Percentiles rank a stretch among this genome's conserved stretches.
These are phyloP conservation scores for Taphrina confusa DNA, from an alignment of 1,139 yeast genomes.

Conservation along the genomic window DNA sequence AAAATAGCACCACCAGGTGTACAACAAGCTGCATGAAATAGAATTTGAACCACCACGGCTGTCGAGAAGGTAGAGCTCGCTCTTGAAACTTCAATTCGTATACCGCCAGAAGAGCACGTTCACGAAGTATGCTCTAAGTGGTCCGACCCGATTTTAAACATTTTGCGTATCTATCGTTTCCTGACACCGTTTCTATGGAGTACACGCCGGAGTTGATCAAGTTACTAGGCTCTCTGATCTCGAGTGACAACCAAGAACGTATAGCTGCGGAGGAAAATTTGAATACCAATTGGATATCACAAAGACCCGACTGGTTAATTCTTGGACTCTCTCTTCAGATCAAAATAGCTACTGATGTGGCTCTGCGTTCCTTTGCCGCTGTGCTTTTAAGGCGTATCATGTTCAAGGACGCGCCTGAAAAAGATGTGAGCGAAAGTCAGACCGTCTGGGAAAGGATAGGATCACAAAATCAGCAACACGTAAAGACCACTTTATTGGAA, in stretches of 20 bases:
- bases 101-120: too few species aligned
- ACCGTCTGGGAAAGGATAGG: conserved; percentile 64
- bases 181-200: too few species aligned
- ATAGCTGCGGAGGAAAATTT: conserved; percentile 74
- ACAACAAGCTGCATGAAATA: too few species aligned
- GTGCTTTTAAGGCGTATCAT: conserved; percentile 87
- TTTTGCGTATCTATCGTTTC: too few species aligned
- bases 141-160: too few species aligned
- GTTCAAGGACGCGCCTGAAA: conserved; percentile 62
- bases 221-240: conserved; percentile 67
- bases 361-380: conserved; percentile 66
- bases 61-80: too few species aligned
- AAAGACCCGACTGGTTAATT: conserved; percentile 65
- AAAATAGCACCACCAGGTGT: too few species aligned
- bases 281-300: conserved; percentile 67
- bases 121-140: too few species aligned
- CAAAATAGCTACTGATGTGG: conserved; percentile 43
- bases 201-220: conserved; percentile 58
- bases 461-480: conserved; percentile 60
- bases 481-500: conserved; percentile 64
- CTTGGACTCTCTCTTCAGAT: conserved; percentile 83
- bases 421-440: conserved; percentile 49
- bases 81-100: too few species aligned
- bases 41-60: too few species aligned
- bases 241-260: conserved; percentile 74